Conservation (phyloP, 176 grass and related monocot species). For the Otatea glauca region DNA sequence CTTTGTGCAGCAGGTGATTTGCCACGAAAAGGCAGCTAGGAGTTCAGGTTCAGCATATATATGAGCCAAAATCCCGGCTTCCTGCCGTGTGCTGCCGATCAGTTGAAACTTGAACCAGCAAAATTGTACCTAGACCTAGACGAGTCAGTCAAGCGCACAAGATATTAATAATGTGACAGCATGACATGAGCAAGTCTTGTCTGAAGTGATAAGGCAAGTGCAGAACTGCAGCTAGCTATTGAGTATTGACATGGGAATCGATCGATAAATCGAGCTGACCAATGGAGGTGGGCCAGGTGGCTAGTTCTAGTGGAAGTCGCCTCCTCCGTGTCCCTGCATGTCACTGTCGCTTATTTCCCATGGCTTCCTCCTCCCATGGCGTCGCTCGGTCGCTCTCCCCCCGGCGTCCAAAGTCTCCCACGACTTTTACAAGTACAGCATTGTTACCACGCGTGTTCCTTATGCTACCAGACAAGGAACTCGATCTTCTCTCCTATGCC, state of each 20-base stretch:
- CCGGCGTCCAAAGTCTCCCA: conserved; percentile 31
- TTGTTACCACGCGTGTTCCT: conserved; percentile 7
- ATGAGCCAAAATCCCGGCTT: background rate
- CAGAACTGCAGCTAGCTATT: background rate
- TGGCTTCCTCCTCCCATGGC: conserved; percentile 15
- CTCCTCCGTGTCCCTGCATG: conserved; percentile 22
- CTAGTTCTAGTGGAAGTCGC: background rate
- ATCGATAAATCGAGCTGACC: background rate
- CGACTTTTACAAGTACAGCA: background rate
- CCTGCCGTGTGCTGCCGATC: conserved; percentile 26
- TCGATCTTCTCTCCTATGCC: background rate
- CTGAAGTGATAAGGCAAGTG: background rate
- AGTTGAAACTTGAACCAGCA: conserved; percentile 1
- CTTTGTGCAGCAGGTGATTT: too few species aligned
- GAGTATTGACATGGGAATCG: background rate
- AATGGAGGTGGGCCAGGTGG: background rate
- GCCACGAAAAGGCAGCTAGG: background rate
- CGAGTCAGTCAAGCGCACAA: conserved; percentile 24
- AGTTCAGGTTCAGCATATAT: background rate
- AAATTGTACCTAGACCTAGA: background rate
- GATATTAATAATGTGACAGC: background rate
- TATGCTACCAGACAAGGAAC: too few species aligned
- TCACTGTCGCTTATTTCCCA: conserved; percentile 18
- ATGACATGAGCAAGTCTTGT: too few species aligned
- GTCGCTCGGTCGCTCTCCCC: conserved; percentile 16